Evolutionary conservation across 768 basidiomycete genomes (phyloP).

Genomic region (Auriscalpium microsporum): DNA sequence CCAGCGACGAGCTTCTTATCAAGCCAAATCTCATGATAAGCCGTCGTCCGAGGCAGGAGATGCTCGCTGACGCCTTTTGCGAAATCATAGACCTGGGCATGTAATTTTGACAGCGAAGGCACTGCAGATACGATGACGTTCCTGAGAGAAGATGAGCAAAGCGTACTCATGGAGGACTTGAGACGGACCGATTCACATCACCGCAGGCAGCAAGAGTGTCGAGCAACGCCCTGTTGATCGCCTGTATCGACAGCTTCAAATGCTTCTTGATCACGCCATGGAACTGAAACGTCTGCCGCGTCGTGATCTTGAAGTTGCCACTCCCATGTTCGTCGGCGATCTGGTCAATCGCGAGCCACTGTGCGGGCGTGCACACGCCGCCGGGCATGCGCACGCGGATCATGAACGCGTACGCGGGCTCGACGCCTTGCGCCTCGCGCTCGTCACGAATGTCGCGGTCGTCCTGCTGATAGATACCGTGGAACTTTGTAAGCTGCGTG

Average conservation of each 20-base stretch:
- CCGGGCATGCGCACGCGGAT: constrained; percentile 95
- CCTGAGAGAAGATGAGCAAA: constrained; percentile 30
- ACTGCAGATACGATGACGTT: constrained; percentile 91
- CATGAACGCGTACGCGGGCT: constrained; percentile 98
- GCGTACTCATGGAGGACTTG: background rate
- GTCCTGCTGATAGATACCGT: constrained; percentile 94
- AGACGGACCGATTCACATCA: constrained; percentile 81
- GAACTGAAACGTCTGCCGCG: constrained; percentile 98
- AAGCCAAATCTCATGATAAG: constrained; percentile 98
- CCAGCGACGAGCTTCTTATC: constrained; percentile 96
- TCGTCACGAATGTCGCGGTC: constrained; percentile 98
- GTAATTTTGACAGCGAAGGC: constrained; percentile 81
- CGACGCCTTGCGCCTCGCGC: constrained; percentile 82
- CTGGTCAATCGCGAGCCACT: constrained; percentile 94
- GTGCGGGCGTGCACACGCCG: constrained; percentile 84
- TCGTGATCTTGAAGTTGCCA: constrained; percentile 94
- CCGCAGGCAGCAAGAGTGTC: constrained; percentile 98
- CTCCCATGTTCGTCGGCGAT: constrained; percentile 94
- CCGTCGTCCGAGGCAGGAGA: constrained; percentile 82
- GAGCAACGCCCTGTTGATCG: constrained; percentile 81
- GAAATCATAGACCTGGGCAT: constrained; percentile 76
- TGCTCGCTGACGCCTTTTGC: constrained; percentile 77
- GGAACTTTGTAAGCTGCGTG: constrained; percentile 95
- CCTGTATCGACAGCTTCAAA: constrained; percentile 93
- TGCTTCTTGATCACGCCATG: constrained; percentile 98